phyloP scores from a whole-genome alignment of 805 yeast species.

The Hanseniaspora meyeri region DNA sequence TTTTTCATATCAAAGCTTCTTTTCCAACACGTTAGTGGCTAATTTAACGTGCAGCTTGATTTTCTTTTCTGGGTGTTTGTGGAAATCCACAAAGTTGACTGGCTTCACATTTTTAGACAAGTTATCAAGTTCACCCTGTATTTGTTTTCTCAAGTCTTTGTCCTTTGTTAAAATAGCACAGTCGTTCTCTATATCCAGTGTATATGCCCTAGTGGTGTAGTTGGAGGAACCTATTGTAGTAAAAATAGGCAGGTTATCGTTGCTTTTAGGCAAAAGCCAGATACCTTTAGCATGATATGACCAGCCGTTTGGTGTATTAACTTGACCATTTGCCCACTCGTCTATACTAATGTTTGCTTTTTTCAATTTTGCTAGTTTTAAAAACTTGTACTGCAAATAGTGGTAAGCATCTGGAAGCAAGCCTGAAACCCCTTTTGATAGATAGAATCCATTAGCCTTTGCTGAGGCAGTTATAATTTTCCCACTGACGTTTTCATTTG shows the following conservation, averaged over 20 bases:
- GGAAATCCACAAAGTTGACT: conserved; percentile 50
- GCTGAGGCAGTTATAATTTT: conserved; percentile 84
- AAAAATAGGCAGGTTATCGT: conserved; percentile 46
- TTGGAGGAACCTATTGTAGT: conserved; percentile 88
- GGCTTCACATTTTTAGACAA: conserved; percentile 41
- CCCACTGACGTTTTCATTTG: conserved; percentile 42
- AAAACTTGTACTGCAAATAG: conserved; percentile 56
- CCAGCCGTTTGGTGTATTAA: conserved; percentile 79
- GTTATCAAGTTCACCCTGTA: conserved; percentile 54
- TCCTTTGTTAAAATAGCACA: conserved; percentile 68
- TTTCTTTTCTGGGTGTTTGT: conserved; percentile 44
- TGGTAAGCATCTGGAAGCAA: conserved; percentile 80
- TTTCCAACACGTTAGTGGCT: conserved; percentile 54
- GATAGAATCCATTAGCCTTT: conserved; percentile 83
- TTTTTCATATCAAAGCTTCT: conserved; percentile 31
- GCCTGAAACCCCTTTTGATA: conserved; percentile 68
- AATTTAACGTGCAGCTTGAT: conserved; percentile 51
- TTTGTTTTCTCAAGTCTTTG: conserved; percentile 39
- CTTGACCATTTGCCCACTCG: conserved; percentile 84
- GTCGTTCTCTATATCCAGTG: conserved; percentile 78
- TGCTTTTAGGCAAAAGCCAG: conserved; percentile 54
- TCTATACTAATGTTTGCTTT: conserved; percentile 39
- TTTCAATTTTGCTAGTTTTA: conserved; percentile 36
- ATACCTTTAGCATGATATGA: conserved; percentile 95
- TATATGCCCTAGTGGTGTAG: conserved; percentile 80